Conservation (phyloP, 164 flowering plant genomes). For the Magnolia changhungtana region DNA sequence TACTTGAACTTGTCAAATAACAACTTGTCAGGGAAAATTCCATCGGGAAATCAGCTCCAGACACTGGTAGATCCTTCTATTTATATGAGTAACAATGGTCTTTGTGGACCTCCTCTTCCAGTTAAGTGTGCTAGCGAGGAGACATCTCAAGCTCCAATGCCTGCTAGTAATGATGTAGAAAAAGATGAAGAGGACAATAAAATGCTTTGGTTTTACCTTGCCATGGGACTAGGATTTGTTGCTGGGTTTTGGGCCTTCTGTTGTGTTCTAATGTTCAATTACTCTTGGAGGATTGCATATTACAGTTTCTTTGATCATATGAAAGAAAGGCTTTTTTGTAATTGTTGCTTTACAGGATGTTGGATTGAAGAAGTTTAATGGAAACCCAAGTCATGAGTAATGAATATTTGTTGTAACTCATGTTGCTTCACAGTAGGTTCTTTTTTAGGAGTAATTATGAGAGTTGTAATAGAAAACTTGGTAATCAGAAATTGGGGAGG, state of each 20-base stretch:
- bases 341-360: too few species aligned
- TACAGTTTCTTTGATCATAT: slow-evolving; percentile 2
- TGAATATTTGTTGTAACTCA: too few species aligned
- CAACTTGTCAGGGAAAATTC: background rate
- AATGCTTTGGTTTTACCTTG: slow-evolving; percentile 3
- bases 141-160: background rate
- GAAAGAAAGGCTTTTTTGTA: background rate
- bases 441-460: too few species aligned
- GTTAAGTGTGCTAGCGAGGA: slow-evolving; percentile 3
- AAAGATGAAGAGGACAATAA: background rate
- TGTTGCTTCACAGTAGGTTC: too few species aligned
- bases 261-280: slow-evolving; percentile 7
- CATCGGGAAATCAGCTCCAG: background rate
- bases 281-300: slow-evolving; percentile 14
- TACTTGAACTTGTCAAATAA: background rate
- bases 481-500: too few species aligned
- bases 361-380: too few species aligned
- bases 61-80: background rate
- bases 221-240: slow-evolving; percentile 13
- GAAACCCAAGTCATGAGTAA: too few species aligned
- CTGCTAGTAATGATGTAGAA: background rate
- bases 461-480: too few species aligned
- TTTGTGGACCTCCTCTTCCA: background rate
- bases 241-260: slow-evolving; percentile 13
- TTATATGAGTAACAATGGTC: background rate